Percentiles rank a stretch among this genome's conserved stretches.
Conservation (phyloP, 2,329 filamentous ascomycete species). For the Alternaria sp. region DNA sequence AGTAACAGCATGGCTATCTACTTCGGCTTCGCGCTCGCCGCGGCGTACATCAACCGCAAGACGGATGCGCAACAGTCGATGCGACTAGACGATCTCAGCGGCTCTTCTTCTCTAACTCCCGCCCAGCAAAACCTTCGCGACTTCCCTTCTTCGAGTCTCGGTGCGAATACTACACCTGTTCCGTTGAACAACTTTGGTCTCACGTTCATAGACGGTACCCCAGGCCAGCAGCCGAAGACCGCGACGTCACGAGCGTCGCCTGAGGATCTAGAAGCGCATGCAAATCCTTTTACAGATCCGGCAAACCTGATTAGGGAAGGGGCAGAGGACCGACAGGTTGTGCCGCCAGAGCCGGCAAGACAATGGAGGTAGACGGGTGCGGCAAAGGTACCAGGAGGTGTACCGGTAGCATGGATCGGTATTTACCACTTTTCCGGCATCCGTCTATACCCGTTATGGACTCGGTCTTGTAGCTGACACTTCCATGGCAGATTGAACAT, state of each 20-base stretch:
- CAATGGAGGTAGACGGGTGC: neutral
- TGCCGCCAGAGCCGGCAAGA: neutral
- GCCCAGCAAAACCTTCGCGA: neutral
- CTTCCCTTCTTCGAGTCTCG: neutral
- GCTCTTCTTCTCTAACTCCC: neutral
- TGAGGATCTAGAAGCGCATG: neutral
- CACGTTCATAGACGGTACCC: neutral
- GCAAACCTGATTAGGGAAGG: neutral
- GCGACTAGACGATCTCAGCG: neutral
- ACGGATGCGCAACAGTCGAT: neutral
- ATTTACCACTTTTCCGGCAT: neutral
- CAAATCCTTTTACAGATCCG: neutral
- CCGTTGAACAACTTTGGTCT: neutral
- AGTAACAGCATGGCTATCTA: neutral
- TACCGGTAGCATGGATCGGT: neutral
- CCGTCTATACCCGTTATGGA: too few relatives aligned
- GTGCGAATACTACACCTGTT: neutral
- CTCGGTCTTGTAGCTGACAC: neutral
- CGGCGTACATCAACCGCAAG: neutral
- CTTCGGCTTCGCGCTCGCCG: neutral
- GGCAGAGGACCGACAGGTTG: too few relatives aligned
- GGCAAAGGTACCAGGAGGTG: neutral
- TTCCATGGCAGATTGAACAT: neutral
- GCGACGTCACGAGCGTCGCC: neutral
- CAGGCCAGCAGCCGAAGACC: neutral